Evolutionary conservation across 208 protist species (phyloP).

Genomic region (Histomonas meleagridis): DNA sequence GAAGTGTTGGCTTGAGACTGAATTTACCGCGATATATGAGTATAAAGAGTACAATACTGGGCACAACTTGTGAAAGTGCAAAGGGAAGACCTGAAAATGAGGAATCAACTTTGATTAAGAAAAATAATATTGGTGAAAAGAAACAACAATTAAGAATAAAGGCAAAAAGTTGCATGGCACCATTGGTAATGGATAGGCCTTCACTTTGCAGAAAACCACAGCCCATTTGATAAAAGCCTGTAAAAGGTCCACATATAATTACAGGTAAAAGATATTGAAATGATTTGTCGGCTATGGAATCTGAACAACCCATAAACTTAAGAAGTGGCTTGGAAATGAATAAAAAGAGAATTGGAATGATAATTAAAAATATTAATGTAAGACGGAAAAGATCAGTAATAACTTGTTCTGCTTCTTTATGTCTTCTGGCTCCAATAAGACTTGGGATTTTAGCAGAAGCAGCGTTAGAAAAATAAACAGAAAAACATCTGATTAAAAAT

Average conservation of each 20-base stretch:
- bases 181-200: neutral
- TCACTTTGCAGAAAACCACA: neutral
- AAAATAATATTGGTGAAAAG: neutral
- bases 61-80: neutral
- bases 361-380: neutral
- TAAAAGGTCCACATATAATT: neutral
- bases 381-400: neutral
- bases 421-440: neutral
- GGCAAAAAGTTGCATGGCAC: neutral
- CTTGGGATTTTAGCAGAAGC: neutral
- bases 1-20: neutral
- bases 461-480: neutral
- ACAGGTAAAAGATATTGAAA: neutral
- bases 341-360: neutral
- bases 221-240: neutral
- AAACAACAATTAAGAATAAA: neutral
- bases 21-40: neutral
- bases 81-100: neutral
- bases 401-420: neutral
- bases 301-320: neutral
- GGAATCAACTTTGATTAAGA: neutral
- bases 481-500: neutral
- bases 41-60: neutral
- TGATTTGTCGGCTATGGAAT: neutral
- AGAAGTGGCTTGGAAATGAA: neutral